Percentiles rank a stretch among this genome's conserved stretches.
phyloP scores from a whole-genome alignment of 768 basidiomycete genomes.

The Boletus insuetus region DNA sequence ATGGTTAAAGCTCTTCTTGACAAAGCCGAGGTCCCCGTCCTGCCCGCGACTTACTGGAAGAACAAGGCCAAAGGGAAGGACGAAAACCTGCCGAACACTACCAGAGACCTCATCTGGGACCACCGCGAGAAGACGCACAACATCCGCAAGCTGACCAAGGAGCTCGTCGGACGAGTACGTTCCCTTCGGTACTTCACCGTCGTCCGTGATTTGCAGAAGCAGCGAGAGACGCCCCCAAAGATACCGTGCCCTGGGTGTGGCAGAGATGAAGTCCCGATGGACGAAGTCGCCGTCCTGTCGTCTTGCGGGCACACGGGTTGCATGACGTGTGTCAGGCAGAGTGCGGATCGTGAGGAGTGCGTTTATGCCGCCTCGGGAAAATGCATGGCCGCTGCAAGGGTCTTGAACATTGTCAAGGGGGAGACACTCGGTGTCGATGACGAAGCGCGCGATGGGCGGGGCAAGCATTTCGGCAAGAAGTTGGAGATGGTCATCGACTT shows the following conservation, averaged over 20 bases:
- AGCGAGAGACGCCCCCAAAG: constrained; percentile 54
- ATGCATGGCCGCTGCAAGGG: constrained; percentile 78
- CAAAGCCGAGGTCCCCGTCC: constrained; percentile 50
- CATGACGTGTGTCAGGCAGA: constrained; percentile 62
- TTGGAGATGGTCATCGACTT: constrained; percentile 72
- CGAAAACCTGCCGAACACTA: constrained; percentile 52
- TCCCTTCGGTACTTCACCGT: constrained; percentile 91
- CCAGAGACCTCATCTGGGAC: constrained; percentile 68
- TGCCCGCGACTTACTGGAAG: constrained; percentile 34
- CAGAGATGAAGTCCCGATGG: constrained; percentile 51
- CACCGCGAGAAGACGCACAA: constrained; percentile 87
- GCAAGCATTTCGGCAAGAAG: constrained; percentile 81
- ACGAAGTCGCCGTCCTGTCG: constrained; percentile 80
- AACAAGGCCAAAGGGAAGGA: constrained; percentile 49
- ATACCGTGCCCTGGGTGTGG: constrained; percentile 65
- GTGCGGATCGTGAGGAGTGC: constrained; percentile 79
- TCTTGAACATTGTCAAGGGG: constrained; percentile 79
- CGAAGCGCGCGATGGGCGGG: constrained; percentile 63
- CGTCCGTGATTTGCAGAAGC: constrained; percentile 84
- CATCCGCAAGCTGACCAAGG: constrained; percentile 80
- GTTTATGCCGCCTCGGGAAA: constrained; percentile 65
- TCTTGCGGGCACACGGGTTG: constrained; percentile 93
- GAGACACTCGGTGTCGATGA: constrained; percentile 81
- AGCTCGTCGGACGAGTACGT: constrained; percentile 85
- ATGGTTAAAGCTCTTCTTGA: constrained; percentile 58